Evolutionary conservation across 192 early-diverging fungal species (phyloP), one percentile per base, ranked within the genome.

Genomic region (Dissophora globulifera): DNA sequence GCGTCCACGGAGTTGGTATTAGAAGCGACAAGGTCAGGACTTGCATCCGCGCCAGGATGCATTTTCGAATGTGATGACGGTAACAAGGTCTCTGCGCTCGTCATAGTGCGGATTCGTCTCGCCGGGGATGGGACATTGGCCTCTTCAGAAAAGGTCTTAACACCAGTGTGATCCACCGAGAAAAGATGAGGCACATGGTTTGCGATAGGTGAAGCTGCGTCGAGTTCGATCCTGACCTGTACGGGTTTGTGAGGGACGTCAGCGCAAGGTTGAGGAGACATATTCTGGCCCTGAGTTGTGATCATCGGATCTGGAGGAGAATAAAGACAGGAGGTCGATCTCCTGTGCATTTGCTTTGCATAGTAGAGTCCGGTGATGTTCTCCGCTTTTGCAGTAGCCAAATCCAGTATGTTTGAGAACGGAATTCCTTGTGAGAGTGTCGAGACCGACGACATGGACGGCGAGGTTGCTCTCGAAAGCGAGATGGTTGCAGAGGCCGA

Each of bases 341-440:
- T 26, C 2, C 42, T 23, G 25, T 63, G 62, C 69, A 72, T 58
- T 41, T 72, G 69, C 35, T 58, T 72, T 6, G 61, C 69, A 63
- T 55, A 72, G 31, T 72, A 72, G 16, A 72, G 54, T 38, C 69
- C 69, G 20, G 69, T 72, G 41, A 72, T 72, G 25, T 72, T 72
- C 13, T 72, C 69, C 4, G 69, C 69, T 32, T 72, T 72, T 31
- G 69, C 69, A 26, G 69, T 72, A 7, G 69, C 69, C n/a, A 72
- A 29, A 40, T 72, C 69, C 22, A 72, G 41, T 46, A 72, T 58
- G 41, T 56, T 72, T 0, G 69, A 72, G 31, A 72, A 72, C 5
- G 60, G 48, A 4, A 72, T 53, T 35, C 33, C 60, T 22, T 58
- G 46, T 5, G 69, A 15, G 40, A 31, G 30, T 9, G 41, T 17